Percentiles rank a stretch among this genome's conserved stretches.
Evolutionary conservation across 257 asterid genomes (phyloP).

Genomic region (Capsicum pubescens): DNA sequence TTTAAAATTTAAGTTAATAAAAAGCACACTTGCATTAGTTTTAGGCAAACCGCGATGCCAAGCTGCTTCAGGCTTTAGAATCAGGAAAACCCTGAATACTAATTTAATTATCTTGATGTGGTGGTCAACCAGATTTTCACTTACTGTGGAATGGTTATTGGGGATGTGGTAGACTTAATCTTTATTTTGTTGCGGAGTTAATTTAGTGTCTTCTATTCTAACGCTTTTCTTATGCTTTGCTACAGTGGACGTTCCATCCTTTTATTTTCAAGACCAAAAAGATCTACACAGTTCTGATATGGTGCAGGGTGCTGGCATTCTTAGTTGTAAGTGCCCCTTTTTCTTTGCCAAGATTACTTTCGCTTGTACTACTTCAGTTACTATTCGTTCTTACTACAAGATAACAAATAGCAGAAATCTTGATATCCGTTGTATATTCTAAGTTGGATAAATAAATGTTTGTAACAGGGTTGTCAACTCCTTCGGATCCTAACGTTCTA

Average conservation of each 20-base stretch:
- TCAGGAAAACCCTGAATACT: neutral
- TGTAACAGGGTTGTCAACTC: slow-evolving; percentile 78
- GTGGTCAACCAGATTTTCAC: neutral
- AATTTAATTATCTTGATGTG: slow-evolving; percentile 8
- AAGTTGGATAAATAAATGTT: slow-evolving; percentile 28
- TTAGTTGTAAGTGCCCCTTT: slow-evolving; percentile 73
- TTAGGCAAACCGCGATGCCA: slow-evolving; percentile 6
- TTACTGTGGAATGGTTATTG: neutral
- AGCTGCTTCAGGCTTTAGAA: slow-evolving; percentile 9
- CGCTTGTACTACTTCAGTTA: neutral
- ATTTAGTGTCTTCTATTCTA: slow-evolving; percentile 28
- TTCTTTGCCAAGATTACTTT: slow-evolving; percentile 16
- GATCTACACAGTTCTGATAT: slow-evolving; percentile 88
- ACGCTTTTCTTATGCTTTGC: slow-evolving; percentile 35
- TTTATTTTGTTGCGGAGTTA: neutral
- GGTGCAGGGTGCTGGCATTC: slow-evolving; percentile 98
- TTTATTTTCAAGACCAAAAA: slow-evolving; percentile 85
- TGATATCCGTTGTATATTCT: neutral
- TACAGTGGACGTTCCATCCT: slow-evolving; percentile 99
- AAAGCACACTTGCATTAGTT: neutral
- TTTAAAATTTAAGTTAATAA: neutral
- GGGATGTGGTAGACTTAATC: slow-evolving; percentile 6
- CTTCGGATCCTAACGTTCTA: slow-evolving; percentile 91
- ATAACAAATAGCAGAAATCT: neutral
- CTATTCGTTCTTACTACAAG: neutral